Evolutionary conservation across 129 eudicot species (phyloP).

Genomic region (Lactuca sativa): DNA sequence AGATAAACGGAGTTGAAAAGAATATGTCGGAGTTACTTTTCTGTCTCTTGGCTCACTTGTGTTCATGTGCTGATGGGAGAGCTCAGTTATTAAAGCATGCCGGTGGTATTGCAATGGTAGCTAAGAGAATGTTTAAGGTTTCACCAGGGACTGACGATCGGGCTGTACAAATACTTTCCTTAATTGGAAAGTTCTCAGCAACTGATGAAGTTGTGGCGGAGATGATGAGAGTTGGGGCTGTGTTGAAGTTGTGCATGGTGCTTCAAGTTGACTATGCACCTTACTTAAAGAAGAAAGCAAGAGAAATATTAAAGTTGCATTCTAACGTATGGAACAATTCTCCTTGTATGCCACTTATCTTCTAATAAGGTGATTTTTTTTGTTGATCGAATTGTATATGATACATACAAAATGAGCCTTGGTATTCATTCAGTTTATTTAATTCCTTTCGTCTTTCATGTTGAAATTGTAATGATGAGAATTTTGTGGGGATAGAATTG

Average conservation of each 20-base stretch:
- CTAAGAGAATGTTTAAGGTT: conserved; percentile 63
- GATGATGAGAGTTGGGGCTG: conserved; percentile 79
- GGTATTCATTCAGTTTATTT: background rate
- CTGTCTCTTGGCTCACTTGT: conserved; percentile 59
- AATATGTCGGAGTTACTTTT: conserved; percentile 52
- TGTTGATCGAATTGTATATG: background rate
- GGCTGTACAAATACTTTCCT: conserved; percentile 47
- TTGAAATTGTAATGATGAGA: too few relatives aligned
- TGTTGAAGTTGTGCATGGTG: conserved; percentile 73
- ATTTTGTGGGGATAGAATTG: background rate
- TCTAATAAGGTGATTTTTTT: conserved; percentile 24
- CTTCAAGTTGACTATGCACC: conserved; percentile 66
- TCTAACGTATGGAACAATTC: conserved; percentile 64
- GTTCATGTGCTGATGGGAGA: conserved; percentile 83
- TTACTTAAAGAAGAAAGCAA: conserved; percentile 62
- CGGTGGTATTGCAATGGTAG: conserved; percentile 53
- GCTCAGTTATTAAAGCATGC: conserved; percentile 65
- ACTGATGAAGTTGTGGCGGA: conserved; percentile 60
- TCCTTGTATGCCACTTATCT: conserved; percentile 63
- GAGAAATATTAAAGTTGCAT: conserved; percentile 72
- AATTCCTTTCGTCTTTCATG: too few relatives aligned
- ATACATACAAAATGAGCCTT: background rate
- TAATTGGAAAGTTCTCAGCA: conserved; percentile 54
- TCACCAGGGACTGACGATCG: conserved; percentile 63
- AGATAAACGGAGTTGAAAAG: conserved; percentile 43